Conservation (phyloP, 83 land plant species). For the Diphasiastrum complanatum region DNA sequence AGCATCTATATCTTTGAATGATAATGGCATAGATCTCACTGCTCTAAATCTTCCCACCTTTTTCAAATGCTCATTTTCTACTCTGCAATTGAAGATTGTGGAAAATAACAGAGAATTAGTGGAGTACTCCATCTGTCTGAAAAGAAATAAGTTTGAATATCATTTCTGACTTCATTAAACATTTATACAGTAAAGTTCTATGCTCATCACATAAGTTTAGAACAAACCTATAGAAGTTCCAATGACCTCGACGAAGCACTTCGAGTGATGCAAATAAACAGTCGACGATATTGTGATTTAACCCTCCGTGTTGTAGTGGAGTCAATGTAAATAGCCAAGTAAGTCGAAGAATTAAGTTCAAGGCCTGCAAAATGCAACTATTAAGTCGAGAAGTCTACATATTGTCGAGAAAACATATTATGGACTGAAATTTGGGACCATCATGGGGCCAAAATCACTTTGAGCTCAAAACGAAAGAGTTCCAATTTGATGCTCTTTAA, state of each 20-base stretch:
- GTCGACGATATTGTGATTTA: conserved; percentile 39
- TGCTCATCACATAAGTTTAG: too few relatives aligned
- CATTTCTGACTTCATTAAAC: too few relatives aligned
- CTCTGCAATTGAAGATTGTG: conserved; percentile 19
- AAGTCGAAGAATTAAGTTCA: conserved; percentile 54
- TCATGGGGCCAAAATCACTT: too few relatives aligned
- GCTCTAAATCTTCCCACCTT: conserved; percentile 49
- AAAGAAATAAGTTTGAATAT: too few relatives aligned
- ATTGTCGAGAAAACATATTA: not conserved
- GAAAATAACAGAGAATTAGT: not conserved
- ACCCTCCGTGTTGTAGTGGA: conserved; percentile 25
- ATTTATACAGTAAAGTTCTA: too few relatives aligned
- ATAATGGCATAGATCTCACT: conserved; percentile 44
- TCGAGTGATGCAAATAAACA: conserved; percentile 63
- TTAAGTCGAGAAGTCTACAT: not conserved
- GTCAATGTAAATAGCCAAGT: conserved; percentile 61
- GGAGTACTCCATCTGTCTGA: too few relatives aligned
- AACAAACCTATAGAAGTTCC: conserved; percentile 74
- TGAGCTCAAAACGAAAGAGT: too few relatives aligned
- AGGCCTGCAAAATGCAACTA: conserved; percentile 25
- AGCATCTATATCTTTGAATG: too few relatives aligned
- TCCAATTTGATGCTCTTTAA: too few relatives aligned
- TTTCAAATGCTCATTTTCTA: conserved; percentile 55
- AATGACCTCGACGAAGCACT: conserved; percentile 68
- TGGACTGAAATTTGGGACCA: too few relatives aligned